Evolutionary conservation across 805 yeast species (phyloP), one percentile per base, ranked within the genome.

Genomic region (Blastobotrys muscicola): DNA sequence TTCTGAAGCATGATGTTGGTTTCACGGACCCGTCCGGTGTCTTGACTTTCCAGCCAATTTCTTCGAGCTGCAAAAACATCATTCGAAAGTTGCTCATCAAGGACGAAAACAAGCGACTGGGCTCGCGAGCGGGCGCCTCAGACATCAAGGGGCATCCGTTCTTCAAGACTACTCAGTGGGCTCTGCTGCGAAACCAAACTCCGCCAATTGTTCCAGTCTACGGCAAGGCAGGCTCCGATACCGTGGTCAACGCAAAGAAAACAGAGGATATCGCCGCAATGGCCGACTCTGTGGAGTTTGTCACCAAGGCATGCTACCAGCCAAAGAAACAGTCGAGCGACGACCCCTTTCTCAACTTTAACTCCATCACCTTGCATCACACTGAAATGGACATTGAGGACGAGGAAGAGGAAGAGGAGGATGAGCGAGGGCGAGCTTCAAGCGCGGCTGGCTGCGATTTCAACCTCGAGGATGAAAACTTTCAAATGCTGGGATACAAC

Each of bases 181-280:
- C 98, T 0, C 69, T 92, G 46, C 67, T 92, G 45, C 74, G 98
- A 54, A 85, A 92, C 61, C 92, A 82, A 59, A 82, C 82, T 46
- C 97, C 99, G 1, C 99, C 99, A 11, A 80, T 92, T 80, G 80
- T 92, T 12, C 99, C 99, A 0, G 82, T 82, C 0, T 71, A 86
- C 36, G 69, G 76, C 8, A 69, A 70, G 39, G 76, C 70, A n/a
- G 60, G 70, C 15, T 82, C 78, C 43, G 39, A 41, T 44, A 55
- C 55, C 45, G 14, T 20, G 4, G 37, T n/a, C 45, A 54, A 56
- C 45, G 65, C 57, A 33, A 56, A 60, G 29, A 52, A 56, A 33
- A 51, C 61, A 29, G 48, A 57, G 10, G 67, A 65, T 32, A 54
- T 67, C 38, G 59, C 50, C 20, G 43, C 47, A 34, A 49, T 33